Percentiles rank a stretch among this genome's conserved stretches.
These are phyloP conservation scores for Didymella sp. DNA, from an alignment of 2,329 filamentous ascomycete genomes.

Conservation along the genomic window DNA sequence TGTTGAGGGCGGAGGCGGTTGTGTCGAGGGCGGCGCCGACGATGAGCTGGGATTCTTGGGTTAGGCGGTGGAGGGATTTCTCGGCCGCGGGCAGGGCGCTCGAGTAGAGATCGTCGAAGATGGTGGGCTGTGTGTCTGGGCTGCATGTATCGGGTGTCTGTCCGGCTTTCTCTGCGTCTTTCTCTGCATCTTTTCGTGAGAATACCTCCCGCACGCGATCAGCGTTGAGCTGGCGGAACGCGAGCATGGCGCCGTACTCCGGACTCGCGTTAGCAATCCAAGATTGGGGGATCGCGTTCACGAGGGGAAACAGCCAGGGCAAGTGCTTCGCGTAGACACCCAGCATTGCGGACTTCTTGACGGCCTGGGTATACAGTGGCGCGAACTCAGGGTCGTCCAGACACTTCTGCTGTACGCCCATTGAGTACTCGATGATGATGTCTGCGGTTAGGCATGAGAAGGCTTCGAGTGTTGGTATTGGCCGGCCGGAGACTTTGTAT, in stretches of 20 bases:
- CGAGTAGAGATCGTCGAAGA: constrained; percentile 7
- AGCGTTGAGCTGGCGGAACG: not conserved
- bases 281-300: not conserved
- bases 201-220: not conserved
- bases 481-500: not conserved
- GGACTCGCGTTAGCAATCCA: not conserved
- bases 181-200: not conserved
- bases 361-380: not conserved
- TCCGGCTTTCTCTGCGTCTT: not conserved
- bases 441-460: not conserved
- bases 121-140: too few species aligned
- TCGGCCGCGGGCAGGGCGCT: not conserved
- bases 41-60: constrained; percentile 2
- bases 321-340: not conserved
- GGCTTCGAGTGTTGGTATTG: not conserved
- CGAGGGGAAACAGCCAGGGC: not conserved
- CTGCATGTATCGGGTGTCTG: not conserved
- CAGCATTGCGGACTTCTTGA: not conserved
- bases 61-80: not conserved
- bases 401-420: not conserved
- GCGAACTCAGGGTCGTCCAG: not conserved
- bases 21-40: constrained; percentile 32
- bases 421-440: not conserved
- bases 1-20: constrained; percentile 20
- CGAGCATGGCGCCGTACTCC: not conserved